Percentiles rank a stretch among this genome's conserved stretches.
These are phyloP conservation scores for Pisolithus orientalis DNA, from an alignment of 768 basidiomycete species.

Conservation along the genomic window DNA sequence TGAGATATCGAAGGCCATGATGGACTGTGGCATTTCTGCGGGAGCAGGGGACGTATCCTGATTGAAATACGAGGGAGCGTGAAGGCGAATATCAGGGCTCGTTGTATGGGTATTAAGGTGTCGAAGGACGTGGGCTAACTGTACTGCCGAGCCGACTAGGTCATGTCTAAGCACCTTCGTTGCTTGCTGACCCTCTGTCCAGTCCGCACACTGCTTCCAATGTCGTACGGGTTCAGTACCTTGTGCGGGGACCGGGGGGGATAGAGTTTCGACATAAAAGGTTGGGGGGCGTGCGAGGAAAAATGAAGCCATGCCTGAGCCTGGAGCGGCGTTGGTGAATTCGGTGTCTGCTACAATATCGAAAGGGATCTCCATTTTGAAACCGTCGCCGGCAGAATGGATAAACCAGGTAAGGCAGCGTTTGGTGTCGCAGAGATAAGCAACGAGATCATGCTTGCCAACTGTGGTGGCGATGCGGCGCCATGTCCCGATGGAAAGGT, in stretches of 20 bases:
- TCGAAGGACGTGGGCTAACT: slow-evolving; percentile 51
- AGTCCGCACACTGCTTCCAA: slow-evolving; percentile 67
- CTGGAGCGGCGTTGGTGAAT: slow-evolving; percentile 49
- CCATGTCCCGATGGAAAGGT: slow-evolving; percentile 75
- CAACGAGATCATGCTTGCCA: slow-evolving; percentile 60
- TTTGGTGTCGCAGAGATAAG: slow-evolving; percentile 65
- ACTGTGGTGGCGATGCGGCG: slow-evolving; percentile 56
- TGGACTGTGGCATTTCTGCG: slow-evolving; percentile 37
- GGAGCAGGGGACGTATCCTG: slow-evolving; percentile 24
- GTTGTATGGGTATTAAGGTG: slow-evolving; percentile 32
- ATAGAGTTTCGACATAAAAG: slow-evolving; percentile 58
- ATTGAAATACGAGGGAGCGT: slow-evolving; percentile 31
- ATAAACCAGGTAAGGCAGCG: slow-evolving; percentile 76
- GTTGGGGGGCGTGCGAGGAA: slow-evolving; percentile 58
- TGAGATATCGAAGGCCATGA: slow-evolving; percentile 12
- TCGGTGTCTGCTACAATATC: slow-evolving; percentile 51
- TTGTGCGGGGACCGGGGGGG: slow-evolving; percentile 22
- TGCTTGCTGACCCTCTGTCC: slow-evolving; percentile 73
- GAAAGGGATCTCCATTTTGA: slow-evolving; percentile 84
- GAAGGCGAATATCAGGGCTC: slow-evolving; percentile 30
- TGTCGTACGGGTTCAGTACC: slow-evolving; percentile 28
- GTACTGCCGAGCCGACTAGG: slow-evolving; percentile 56
- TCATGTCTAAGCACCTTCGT: slow-evolving; percentile 57
- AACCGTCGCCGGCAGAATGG: slow-evolving; percentile 61
- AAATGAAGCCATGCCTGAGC: slow-evolving; percentile 56